Percentiles rank a stretch among this genome's conserved stretches.
Conservation (phyloP, 208 protist species). For the Balamuthia mandrillaris region DNA sequence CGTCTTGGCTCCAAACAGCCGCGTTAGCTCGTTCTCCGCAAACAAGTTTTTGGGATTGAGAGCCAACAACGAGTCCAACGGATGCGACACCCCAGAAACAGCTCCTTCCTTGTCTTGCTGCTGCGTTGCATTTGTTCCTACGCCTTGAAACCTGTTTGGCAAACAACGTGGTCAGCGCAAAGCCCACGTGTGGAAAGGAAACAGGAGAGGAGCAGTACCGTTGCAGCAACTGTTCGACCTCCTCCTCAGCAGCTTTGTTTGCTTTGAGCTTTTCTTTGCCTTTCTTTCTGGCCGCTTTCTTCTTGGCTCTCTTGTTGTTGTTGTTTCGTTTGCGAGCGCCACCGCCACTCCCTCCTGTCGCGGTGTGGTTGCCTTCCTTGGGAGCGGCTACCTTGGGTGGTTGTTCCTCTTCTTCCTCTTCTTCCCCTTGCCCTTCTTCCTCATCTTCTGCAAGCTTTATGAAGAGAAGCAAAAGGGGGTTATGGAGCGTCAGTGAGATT, state of each 20-base stretch:
- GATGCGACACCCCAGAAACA: background rate
- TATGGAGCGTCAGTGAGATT: background rate
- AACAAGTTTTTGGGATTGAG: slow-evolving; percentile 3
- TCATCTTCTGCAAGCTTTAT: too few relatives aligned
- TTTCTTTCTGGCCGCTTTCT: background rate
- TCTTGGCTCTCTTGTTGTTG: background rate
- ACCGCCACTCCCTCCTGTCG: background rate
- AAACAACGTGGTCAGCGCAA: background rate
- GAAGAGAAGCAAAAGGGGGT: too few relatives aligned
- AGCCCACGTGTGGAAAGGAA: background rate
- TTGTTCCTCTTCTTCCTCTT: background rate
- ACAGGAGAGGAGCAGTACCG: background rate
- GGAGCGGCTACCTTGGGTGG: too few relatives aligned
- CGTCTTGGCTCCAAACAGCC: slow-evolving; percentile 16
- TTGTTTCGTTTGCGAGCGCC: background rate
- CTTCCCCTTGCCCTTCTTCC: background rate
- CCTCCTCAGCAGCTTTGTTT: too few relatives aligned
- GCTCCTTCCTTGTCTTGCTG: background rate
- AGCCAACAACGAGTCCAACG: background rate
- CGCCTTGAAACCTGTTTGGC: background rate
- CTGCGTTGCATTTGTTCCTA: too few relatives aligned
- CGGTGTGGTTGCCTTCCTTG: background rate
- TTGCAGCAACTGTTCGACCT: background rate
- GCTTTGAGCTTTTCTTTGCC: background rate
- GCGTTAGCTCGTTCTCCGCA: background rate